These are phyloP conservation scores for Rutstroemia sp. DNA, from an alignment of 2,329 filamentous ascomycete species.

Conservation along the genomic window DNA sequence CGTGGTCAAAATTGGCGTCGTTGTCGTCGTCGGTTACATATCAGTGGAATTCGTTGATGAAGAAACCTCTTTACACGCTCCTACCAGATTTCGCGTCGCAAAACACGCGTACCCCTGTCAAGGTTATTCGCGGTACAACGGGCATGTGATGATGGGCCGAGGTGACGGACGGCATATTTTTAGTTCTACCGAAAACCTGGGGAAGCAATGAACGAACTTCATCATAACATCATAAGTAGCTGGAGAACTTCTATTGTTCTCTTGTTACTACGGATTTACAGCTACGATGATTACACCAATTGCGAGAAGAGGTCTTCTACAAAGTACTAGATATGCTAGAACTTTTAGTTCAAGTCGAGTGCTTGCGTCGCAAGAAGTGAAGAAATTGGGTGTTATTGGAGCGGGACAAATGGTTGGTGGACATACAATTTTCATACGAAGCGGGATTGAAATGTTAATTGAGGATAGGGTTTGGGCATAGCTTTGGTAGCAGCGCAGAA, in stretches of 20 bases:
- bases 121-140: background rate
- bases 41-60: background rate
- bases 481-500: conserved; percentile 85
- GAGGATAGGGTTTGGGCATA: conserved; percentile 76
- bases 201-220: background rate
- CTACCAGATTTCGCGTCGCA: background rate
- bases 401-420: conserved; percentile 83
- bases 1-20: background rate
- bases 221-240: background rate
- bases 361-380: conserved; percentile 63
- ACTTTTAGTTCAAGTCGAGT: conserved; percentile 63
- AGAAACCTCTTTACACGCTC: conserved; percentile 19
- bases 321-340: conserved; percentile 30
- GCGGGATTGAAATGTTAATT: background rate
- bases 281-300: conserved; percentile 24
- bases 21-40: background rate
- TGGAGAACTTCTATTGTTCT: background rate
- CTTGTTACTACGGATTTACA: background rate
- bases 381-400: conserved; percentile 83
- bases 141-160: background rate
- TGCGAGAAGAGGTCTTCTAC: conserved; percentile 20
- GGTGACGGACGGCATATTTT: background rate
- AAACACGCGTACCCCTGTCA: conserved; percentile 10
- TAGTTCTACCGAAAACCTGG: conserved; percentile 2
- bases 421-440: background rate